phyloP scores from a whole-genome alignment of 352 stramenopile genomes.

The Phytophthora fragariaefolia region DNA sequence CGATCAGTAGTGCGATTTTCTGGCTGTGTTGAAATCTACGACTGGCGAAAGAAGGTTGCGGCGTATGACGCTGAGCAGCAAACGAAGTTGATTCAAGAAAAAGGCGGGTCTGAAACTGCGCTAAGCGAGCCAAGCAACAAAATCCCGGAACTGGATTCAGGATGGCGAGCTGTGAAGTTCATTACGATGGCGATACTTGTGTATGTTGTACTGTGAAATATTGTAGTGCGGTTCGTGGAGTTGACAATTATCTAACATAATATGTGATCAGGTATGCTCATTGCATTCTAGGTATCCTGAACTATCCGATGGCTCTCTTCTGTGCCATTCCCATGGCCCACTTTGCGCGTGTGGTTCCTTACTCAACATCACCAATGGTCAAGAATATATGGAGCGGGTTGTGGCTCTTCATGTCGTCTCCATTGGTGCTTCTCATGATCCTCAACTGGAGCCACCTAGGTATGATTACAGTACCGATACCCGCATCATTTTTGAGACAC shows the following conservation, averaged over 20 bases:
- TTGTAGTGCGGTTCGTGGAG: too few species aligned
- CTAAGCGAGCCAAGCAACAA: conserved; percentile 1
- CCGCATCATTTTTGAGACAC: background rate
- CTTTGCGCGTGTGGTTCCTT: conserved; percentile 63
- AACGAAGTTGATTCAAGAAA: conserved; percentile 21
- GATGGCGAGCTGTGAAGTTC: conserved; percentile 68
- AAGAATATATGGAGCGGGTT: conserved; percentile 42
- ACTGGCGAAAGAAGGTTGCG: conserved; percentile 46
- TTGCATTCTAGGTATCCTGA: conserved; percentile 79
- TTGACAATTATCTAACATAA: conserved; percentile 8
- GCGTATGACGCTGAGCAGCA: conserved; percentile 45
- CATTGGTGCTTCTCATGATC: conserved; percentile 43
- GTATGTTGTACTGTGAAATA: conserved; percentile 46
- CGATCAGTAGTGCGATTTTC: conserved; percentile 42
- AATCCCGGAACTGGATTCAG: conserved; percentile 39
- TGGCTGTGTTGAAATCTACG: conserved; percentile 47
- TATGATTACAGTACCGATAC: conserved; percentile 34
- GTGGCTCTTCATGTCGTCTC: conserved; percentile 68
- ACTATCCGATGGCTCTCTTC: conserved; percentile 85
- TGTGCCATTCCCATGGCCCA: conserved; percentile 66
- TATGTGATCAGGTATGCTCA: conserved; percentile 54
- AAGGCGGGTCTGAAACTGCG: background rate
- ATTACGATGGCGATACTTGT: conserved; percentile 61
- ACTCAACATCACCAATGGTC: conserved; percentile 14
- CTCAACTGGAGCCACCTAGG: conserved; percentile 33